A percentile compares a stretch with the other conserved stretches of the same genome.
Conservation (phyloP, 2,329 filamentous ascomycete genomes). For the Aureobasidium sp. region DNA sequence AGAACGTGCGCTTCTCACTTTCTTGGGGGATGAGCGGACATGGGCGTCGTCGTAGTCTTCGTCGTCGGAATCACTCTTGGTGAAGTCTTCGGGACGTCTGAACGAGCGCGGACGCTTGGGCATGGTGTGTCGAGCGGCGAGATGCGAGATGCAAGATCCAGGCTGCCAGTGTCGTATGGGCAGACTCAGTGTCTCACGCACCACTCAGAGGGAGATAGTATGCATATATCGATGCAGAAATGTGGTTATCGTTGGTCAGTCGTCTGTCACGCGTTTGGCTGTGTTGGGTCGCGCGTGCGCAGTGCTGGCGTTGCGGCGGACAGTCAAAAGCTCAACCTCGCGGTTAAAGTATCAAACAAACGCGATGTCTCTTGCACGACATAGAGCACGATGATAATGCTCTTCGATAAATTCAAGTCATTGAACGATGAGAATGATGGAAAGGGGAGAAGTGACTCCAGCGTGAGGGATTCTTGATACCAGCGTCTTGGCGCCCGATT, state of each 20-base stretch:
- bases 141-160: neutral
- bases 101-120: constrained; percentile 5
- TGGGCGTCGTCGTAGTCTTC: constrained; percentile 24
- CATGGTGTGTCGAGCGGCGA: constrained; percentile 1
- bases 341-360: neutral
- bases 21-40: constrained; percentile 17
- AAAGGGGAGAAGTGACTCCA: neutral
- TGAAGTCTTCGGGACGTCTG: constrained; percentile 26
- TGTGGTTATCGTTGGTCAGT: neutral
- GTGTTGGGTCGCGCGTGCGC: neutral
- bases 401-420: constrained; percentile 2
- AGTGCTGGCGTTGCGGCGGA: constrained; percentile 1
- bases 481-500: neutral
- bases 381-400: constrained; percentile 4
- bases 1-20: constrained; percentile 5
- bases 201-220: neutral
- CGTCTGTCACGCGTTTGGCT: neutral
- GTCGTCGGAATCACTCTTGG: constrained; percentile 29
- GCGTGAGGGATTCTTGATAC: neutral
- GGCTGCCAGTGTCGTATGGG: neutral
- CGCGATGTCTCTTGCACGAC: neutral
- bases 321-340: neutral
- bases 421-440: constrained; percentile 3
- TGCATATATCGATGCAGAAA: neutral
- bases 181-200: neutral